A percentile compares a stretch with the other conserved stretches of the same genome.
Evolutionary conservation across 2,329 filamentous ascomycete species (phyloP).

Genomic region (Sporothrix luriei): DNA sequence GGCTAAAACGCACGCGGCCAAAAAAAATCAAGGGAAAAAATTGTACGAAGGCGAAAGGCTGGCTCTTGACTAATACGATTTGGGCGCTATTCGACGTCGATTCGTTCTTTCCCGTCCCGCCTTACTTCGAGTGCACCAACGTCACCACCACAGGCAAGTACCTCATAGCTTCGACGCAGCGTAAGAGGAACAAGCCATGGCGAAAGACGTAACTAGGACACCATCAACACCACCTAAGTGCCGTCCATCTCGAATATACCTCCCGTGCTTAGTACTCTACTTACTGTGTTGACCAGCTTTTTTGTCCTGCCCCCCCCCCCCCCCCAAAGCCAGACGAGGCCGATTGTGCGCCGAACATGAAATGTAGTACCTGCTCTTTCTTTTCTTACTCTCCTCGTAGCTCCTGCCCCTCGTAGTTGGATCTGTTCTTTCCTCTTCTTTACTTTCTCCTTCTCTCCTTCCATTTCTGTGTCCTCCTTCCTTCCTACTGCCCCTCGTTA

Average conservation of each 20-base stretch:
- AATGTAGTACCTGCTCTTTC: not conserved
- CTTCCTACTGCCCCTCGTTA: constrained; percentile 23
- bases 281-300: not conserved
- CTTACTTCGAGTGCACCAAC: constrained; percentile 5
- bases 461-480: not conserved
- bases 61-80: constrained; percentile 19
- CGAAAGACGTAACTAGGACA: constrained; percentile 5
- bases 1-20: constrained; percentile 33
- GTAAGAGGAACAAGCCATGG: not conserved
- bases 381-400: no score
- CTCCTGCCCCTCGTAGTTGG: no score
- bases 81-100: constrained; percentile 23
- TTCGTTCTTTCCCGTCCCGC: not conserved
- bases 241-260: not conserved
- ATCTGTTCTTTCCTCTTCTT: not conserved
- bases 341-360: constrained; percentile 18
- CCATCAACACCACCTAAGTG: not conserved
- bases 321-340: constrained; percentile 21
- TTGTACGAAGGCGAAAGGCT: not conserved
- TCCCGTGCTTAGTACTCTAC: no score
- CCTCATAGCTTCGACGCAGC: constrained; percentile 3
- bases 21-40: constrained; percentile 16
- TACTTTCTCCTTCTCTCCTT: constrained; percentile 6
- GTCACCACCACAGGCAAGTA: constrained; percentile 21
- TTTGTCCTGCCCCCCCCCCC: not conserved